These are phyloP conservation scores for Cubamyces sp. DNA, from an alignment of 768 basidiomycete genomes.

Conservation along the genomic window DNA sequence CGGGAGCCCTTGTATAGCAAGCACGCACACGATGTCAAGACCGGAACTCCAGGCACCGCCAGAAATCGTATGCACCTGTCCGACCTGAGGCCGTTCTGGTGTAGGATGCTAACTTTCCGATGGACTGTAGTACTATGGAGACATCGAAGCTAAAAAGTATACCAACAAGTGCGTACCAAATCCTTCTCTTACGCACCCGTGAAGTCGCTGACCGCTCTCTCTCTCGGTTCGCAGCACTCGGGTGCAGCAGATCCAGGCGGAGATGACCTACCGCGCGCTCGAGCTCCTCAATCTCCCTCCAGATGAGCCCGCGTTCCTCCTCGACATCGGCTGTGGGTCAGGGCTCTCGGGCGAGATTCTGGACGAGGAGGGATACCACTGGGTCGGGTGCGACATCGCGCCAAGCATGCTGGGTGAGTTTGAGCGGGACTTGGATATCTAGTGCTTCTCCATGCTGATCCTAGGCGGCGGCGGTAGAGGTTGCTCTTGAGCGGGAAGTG, in stretches of 20 bases:
- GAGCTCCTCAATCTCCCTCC: constrained; percentile 86
- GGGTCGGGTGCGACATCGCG: constrained; percentile 93
- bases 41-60: constrained; percentile 68
- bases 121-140: constrained; percentile 86
- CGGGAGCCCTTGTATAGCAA: not conserved
- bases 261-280: constrained; percentile 96
- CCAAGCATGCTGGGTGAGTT: constrained; percentile 94
- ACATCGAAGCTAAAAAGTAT: constrained; percentile 94
- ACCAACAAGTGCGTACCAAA: constrained; percentile 73
- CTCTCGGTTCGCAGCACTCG: constrained; percentile 64
- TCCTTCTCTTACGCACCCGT: not conserved
- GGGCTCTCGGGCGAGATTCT: constrained; percentile 96
- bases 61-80: constrained; percentile 63
- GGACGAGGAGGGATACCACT: constrained; percentile 90
- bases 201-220: not conserved
- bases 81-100: not conserved
- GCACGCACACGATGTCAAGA: constrained; percentile 51
- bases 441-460: not conserved
- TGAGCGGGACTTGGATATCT: not conserved
- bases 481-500: constrained; percentile 92
- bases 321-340: constrained; percentile 98
- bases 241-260: constrained; percentile 94
- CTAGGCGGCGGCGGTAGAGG: constrained; percentile 72
- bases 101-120: not conserved
- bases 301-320: constrained; percentile 79